Base-by-base conservation (phyloP, 169 alveolate genomes). In the Plasmodium gonderi region DNA sequence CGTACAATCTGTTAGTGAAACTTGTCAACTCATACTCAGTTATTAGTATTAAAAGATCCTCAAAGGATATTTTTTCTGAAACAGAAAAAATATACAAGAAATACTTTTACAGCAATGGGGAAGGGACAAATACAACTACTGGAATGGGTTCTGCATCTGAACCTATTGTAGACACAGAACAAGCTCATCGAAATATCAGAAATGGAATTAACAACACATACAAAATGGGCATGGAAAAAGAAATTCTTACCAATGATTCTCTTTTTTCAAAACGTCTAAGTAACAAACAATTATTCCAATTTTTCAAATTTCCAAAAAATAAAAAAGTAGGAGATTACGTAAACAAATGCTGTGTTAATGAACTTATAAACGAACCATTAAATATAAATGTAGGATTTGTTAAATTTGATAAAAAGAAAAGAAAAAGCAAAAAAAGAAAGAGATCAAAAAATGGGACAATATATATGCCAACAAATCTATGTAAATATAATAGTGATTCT, bases 371-470 rank as follows among this genome's bases (percentile, higher is more conserved):
- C 29, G 93, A 87, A 36, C 93, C 93, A 0, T 75, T 87, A 64
- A 74, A 77, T 60, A 76, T 87, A 38, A 87, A 87, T 76, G 67
- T 87, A 60, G 68, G 90, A 2, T 64, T 87, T 45, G 60, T 76
- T 6, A 87, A 87, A 87, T 87, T 76, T 76, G 93, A 87, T 47
- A 75, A 87, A 33, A 87, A 87, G 12, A 74, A 87, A 51, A 54
- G 42, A 49, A 20, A 40, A 60, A 77, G 36, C 31, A 77, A 87
- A 47, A 49, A 44, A 64, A 80, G 49, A 45, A 64, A 75, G 49
- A 76, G 49, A 26, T 60, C 47, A 33, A 40, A 38, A 68, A 42
- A 44, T 33, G 29, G 64, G n/a, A 76, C 79, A 20, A 23, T 7
- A 11, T 33, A 54, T n/a, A 40, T 65, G 4, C 79, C 29, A 2